A percentile compares a stretch with the other conserved stretches of the same genome.
Evolutionary conservation across 2,329 filamentous ascomycete species (phyloP).

Genomic region (Neonectria coccinea): DNA sequence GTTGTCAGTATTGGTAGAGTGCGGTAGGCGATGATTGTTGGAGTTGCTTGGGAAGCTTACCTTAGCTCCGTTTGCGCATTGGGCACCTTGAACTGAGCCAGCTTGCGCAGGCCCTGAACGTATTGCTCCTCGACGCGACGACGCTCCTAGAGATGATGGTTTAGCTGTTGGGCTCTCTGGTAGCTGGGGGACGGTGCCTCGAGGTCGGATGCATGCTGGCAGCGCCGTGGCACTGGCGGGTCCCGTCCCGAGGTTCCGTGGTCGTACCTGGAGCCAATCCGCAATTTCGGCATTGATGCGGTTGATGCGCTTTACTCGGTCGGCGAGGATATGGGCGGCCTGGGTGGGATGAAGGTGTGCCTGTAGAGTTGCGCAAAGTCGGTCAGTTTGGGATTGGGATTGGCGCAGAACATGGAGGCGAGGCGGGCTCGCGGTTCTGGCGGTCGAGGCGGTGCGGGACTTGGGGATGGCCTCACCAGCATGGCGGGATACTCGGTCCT

Average conservation of each 20-base stretch:
- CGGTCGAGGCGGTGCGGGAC: not conserved
- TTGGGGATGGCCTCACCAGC: constrained; percentile 74
- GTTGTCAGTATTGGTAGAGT: constrained; percentile 26
- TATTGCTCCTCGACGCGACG: constrained; percentile 93
- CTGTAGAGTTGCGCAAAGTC: constrained; percentile 59
- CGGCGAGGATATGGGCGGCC: constrained; percentile 84
- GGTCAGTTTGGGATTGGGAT: constrained; percentile 32
- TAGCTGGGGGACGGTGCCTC: not conserved
- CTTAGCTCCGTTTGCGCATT: constrained; percentile 86
- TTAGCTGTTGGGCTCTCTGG: constrained; percentile 22
- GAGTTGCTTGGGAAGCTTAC: constrained; percentile 63
- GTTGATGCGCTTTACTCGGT: constrained; percentile 87
- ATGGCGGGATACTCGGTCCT: constrained; percentile 93
- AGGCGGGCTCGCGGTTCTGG: constrained; percentile 10
- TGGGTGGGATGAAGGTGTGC: constrained; percentile 83
- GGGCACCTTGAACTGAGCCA: constrained; percentile 79
- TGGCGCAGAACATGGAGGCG: constrained; percentile 5
- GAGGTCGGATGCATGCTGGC: not conserved
- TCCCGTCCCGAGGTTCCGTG: constrained; percentile 11
- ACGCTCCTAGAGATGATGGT: constrained; percentile 75
- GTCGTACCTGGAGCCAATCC: constrained; percentile 91
- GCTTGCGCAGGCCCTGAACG: constrained; percentile 82
- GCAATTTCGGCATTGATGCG: constrained; percentile 91
- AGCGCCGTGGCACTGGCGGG: constrained; percentile 8
- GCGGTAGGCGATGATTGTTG: not conserved